A percentile compares a stretch with the other conserved stretches of the same genome.
phyloP scores from a whole-genome alignment of 73 alveolate species.

The Paramecium biaurelia region DNA sequence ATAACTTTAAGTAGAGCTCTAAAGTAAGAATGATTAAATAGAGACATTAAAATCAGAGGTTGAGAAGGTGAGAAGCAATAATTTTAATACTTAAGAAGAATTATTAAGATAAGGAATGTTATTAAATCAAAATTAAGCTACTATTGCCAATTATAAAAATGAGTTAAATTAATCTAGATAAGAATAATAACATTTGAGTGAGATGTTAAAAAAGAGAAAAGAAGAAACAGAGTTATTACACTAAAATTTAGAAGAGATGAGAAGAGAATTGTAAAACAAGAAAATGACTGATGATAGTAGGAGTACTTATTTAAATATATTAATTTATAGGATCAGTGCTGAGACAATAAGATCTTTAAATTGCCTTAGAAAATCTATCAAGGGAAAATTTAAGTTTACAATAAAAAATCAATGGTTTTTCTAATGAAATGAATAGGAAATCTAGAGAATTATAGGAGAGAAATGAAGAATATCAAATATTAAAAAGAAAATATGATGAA shows the following conservation, averaged over 20 bases:
- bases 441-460: not conserved
- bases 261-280: not conserved
- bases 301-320: not conserved
- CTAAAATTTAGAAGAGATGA: conserved; percentile 15
- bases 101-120: conserved; percentile 35
- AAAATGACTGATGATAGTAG: conserved; percentile 29
- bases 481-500: conserved; percentile 45
- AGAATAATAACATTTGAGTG: conserved; percentile 1
- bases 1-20: not conserved
- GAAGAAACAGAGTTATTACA: conserved; percentile 41
- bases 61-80: conserved; percentile 43
- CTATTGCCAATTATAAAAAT: not conserved
- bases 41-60: not conserved
- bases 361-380: not conserved
- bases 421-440: conserved; percentile 30
- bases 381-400: not conserved
- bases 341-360: conserved; percentile 33
- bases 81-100: conserved; percentile 39
- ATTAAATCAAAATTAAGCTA: conserved; percentile 33
- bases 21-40: not conserved
- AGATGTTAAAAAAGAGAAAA: conserved; percentile 29
- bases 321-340: not conserved
- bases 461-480: conserved; percentile 21
- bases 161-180: conserved; percentile 29
- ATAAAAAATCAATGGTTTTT: not conserved